Conservation (phyloP, 2,329 filamentous ascomycete species). For the Didymella exigua region DNA sequence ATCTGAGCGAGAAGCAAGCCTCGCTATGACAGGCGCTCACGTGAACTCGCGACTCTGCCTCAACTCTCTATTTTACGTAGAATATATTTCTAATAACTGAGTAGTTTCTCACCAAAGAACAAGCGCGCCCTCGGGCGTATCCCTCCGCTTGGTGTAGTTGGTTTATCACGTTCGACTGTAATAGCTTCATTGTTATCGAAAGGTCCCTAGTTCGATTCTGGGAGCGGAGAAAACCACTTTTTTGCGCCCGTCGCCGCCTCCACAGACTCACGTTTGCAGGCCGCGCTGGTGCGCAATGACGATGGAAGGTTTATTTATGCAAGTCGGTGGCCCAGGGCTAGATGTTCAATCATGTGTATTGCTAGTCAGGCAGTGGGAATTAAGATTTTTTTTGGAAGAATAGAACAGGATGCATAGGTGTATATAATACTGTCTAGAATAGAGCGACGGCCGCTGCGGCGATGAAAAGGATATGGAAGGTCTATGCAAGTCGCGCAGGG, state of each 20-base stretch:
- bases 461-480: slow-evolving; percentile 1
- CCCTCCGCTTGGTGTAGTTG: slow-evolving; percentile 21
- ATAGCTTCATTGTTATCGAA: slow-evolving; percentile 20
- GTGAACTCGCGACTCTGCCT: too few species aligned
- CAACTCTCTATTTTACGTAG: neutral
- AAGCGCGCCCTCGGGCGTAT: slow-evolving; percentile 10
- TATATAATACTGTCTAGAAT: neutral
- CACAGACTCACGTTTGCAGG: too few species aligned
- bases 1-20: neutral
- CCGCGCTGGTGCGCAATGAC: too few species aligned
- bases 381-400: neutral
- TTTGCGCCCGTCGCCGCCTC: neutral
- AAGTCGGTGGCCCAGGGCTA: too few species aligned
- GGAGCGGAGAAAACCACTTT: slow-evolving; percentile 14
- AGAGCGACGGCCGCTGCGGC: neutral
- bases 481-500: slow-evolving; percentile 6
- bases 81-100: neutral
- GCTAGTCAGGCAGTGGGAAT: too few species aligned
- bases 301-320: too few species aligned
- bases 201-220: slow-evolving; percentile 22
- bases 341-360: too few species aligned
- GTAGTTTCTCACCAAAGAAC: neutral
- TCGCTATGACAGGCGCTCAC: too few species aligned
- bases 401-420: neutral
- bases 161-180: slow-evolving; percentile 23